Evolutionary conservation across 495 filamentous ascomycete species (phyloP).

Genomic region (Aspergillus saccharolyticus): DNA sequence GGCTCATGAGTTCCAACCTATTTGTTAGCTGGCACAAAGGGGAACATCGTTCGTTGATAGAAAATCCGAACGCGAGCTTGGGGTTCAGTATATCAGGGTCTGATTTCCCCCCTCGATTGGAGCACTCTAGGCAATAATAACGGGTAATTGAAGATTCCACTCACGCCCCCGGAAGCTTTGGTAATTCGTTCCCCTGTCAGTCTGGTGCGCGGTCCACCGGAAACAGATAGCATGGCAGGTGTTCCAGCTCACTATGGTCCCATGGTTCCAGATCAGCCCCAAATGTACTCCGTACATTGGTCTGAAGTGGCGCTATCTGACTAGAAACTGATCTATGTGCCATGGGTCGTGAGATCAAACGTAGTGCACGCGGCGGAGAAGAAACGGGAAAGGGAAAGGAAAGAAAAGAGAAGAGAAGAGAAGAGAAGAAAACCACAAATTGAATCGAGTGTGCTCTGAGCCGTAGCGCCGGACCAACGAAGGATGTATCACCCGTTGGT

Average conservation of each 20-base stretch:
- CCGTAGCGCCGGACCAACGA: background rate
- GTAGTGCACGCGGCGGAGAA: background rate
- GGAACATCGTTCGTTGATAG: background rate
- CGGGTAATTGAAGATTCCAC: background rate
- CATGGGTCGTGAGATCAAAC: background rate
- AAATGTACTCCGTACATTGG: background rate
- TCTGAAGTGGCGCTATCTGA: background rate
- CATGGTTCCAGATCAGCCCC: background rate
- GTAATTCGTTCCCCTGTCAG: background rate
- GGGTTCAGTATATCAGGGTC: background rate
- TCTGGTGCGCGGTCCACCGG: background rate
- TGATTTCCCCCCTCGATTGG: background rate
- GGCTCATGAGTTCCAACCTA: no score
- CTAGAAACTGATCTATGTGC: background rate
- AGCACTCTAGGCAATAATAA: background rate
- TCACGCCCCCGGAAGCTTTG: background rate
- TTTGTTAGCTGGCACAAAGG: background rate
- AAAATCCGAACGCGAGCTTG: no score
- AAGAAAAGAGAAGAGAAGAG: background rate
- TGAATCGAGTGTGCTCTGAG: background rate
- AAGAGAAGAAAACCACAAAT: background rate
- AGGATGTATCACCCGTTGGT: background rate
- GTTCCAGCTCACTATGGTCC: background rate
- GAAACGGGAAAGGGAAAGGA: background rate
- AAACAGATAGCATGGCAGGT: background rate